phyloP scores from a whole-genome alignment of 148 eudicot genomes.

The Rhododendron williamsianum region DNA sequence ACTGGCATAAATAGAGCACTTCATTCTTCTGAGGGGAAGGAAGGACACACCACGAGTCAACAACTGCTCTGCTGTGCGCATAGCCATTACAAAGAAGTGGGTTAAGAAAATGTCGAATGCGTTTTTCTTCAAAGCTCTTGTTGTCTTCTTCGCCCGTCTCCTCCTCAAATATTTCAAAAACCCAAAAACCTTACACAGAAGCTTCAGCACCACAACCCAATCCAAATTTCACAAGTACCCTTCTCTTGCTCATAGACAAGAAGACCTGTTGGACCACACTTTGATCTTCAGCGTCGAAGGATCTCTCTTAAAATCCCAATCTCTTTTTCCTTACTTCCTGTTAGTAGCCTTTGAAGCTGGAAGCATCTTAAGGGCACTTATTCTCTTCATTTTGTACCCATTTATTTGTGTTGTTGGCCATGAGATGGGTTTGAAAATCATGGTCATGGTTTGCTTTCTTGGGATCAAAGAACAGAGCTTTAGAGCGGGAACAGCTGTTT shows the following conservation, averaged over 20 bases:
- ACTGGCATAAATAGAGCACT: not conserved
- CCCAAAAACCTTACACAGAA: conserved; percentile 29
- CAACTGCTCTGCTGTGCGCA: not conserved
- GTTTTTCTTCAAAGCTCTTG: conserved; percentile 26
- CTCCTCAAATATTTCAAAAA: conserved; percentile 35
- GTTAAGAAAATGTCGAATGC: conserved; percentile 8
- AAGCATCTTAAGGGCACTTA: conserved; percentile 52
- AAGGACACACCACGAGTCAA: not conserved
- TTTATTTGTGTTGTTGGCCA: conserved; percentile 36
- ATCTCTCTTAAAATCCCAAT: conserved; percentile 43
- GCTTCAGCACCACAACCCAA: conserved; percentile 19
- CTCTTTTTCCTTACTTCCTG: conserved; percentile 74
- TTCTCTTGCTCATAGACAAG: conserved; percentile 18
- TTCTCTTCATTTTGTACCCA: conserved; percentile 55
- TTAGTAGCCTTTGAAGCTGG: conserved; percentile 85
- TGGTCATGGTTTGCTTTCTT: conserved; percentile 58
- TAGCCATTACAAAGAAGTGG: not conserved
- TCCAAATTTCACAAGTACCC: conserved; percentile 26
- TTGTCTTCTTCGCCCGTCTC: conserved; percentile 32
- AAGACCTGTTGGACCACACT: conserved; percentile 16
- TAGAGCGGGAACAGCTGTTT: conserved; percentile 49
- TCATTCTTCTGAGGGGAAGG: not conserved
- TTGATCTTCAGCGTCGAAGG: conserved; percentile 61
- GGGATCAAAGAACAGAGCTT: conserved; percentile 55
- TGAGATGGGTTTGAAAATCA: conserved; percentile 40